Base-by-base conservation (phyloP, 352 stramenopile species). In the Paralagenidium karlingii region DNA sequence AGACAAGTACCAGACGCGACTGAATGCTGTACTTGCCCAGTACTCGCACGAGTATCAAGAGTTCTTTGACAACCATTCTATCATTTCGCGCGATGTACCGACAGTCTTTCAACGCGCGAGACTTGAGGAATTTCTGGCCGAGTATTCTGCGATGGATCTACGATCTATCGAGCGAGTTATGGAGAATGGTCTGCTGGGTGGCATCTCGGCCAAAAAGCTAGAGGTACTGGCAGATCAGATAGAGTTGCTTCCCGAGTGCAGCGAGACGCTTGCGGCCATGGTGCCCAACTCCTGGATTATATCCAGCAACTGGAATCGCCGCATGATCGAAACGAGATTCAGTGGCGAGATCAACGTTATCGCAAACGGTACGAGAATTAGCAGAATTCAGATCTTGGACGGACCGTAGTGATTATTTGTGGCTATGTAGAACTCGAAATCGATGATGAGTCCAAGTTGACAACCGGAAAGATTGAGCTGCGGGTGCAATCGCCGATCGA, bases 221-320 rank as follows among this genome's bases (percentile, higher is more conserved):
- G 19, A 34, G 6, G 25, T 21, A 9, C 32, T 43, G 0, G 46
- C 27, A 1, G 20, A 40, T 3, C 6, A 34, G 2, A 52, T 70
- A 19, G 46, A 47, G 5, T n/a, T 83, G 11, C 52, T 55, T 34
- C 43, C 58, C 2, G 43, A 43, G 24, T 67, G 54, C 10, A 19
- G 51, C 6, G 48, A 74, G 2, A 59, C 55, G 8, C 34, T 85
- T n/a, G n/a, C n/a, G 7, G 26, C 12, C 8, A 28, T 36, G 22
- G 45, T 37, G 1, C 32, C 45, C 5, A 38, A 53, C 0, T 61
- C 57, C 39, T 61, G 43, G n/a, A 52, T 83, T 3, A 43, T 85
- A 20, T 81, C 68, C 12, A 61, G 60, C 1, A 88, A 85, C 51
- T 88, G 74, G 74, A 83, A 66, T 28, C 19, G 43, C 6, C 24